Base-by-base conservation (phyloP, 2,329 filamentous ascomycete species). In the Pseudogymnoascus sp. region DNA sequence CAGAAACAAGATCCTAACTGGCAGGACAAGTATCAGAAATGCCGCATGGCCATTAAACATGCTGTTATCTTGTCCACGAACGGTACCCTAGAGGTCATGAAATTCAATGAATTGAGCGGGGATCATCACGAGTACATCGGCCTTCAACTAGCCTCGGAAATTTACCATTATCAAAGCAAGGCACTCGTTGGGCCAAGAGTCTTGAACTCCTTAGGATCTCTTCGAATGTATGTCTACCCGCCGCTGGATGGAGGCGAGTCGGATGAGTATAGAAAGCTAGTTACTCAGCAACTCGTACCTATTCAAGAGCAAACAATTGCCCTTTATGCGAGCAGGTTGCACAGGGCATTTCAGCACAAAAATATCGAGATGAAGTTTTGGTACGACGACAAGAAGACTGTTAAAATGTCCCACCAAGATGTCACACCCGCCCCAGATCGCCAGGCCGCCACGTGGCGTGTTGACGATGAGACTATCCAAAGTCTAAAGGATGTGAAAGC, bases 41-140 rank as follows among this genome's bases (percentile, higher is more conserved):
- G 92, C 21, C 87, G 88, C 67, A 88, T 96, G 83, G 88, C 88
- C 1, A 85, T 97, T 61, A 89, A 92, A 71, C 93, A 98, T 75
- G 93, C 93, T 75, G 88, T 96, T 43, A 86, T 93, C 71, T 86
- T 96, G 7, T 64, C 67, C 14, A 63, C 63, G 57, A 65, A 70
- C 43, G 95, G 95, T 43, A 86, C 89, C 71, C 83, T 96, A 61
- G 84, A 85, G 65, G 89, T 92, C 14, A 82, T 91, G 70, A 87
- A 93, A 70, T 83, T 81, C 63, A 88, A 90, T 6, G 82, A 85
- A 63, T 84, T 92, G 19, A 93, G 95, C 1, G 84, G 83, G 54
- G 93, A 98, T 73, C 88, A 95, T 68, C 90, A 96, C 73, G 88
- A 93, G 72, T 93, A 97, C 73, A 85, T 97, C 67, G 92, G 92